Base-by-base conservation (phyloP, 2,329 filamentous ascomycete species). In the Hansfordia pulvinata region DNA sequence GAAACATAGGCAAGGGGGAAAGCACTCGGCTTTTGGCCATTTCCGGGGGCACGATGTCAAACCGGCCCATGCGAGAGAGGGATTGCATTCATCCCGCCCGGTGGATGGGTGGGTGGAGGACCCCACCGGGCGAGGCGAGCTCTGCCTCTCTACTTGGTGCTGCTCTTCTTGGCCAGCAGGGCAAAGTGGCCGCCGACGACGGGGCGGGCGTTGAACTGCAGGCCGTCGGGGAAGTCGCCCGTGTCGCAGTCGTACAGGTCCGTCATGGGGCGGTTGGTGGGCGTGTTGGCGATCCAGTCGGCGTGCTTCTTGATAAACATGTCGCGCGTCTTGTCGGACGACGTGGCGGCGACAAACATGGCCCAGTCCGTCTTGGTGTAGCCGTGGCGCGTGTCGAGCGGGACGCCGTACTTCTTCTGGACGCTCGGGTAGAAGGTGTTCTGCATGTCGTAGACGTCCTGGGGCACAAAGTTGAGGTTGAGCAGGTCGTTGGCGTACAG, bases 341-440 rank as follows among this genome's bases (percentile, higher is more conserved):
- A 68, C 8, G 86, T 75, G 8, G 83, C 77, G n/a, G 84, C 84
- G 5, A 72, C 70, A 55, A 85, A 86, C 47, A 90, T 73, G 46
- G 86, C 74, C 84, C 84, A 93, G 56, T 93, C 84, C 1, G 71
- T 73, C 56, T 93, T 93, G 35, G 82, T 80, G 56, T 84, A 88
- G 2, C 76, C 58, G 53, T 90, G 81, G 25, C 84, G 72, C 23
- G 70, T 77, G 55, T 93, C 84, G 8, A 93, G 71, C 0, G 83
- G 77, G 1, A 92, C 63, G n/a, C 82, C 84, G 50, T 82, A 90
- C 42, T 73, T 69, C 34, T 79, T 71, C 27, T 75, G 69, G 3
- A 81, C 70, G 8, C 67, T 67, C 22, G 64, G 60, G 58, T 93
- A 93, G 65, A 82, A 92, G 30, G 63, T 53, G 17, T 71, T 80